A percentile compares a stretch with the other conserved stretches of the same genome.
These are phyloP conservation scores for Myxozyma geophila DNA, from an alignment of 805 yeast genomes.

Conservation along the genomic window DNA sequence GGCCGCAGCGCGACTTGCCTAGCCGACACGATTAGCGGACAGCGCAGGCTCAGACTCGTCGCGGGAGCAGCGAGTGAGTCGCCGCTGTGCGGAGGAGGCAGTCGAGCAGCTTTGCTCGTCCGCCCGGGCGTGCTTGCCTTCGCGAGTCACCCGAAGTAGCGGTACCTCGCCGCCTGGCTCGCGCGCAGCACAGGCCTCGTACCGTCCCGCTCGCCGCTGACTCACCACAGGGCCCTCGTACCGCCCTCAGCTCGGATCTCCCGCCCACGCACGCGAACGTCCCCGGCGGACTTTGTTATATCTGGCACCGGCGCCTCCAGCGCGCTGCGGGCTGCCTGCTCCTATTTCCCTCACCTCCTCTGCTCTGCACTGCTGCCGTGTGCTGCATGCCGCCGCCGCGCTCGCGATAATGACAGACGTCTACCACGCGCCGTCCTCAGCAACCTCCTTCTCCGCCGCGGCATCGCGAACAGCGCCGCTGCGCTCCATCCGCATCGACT, in stretches of 20 bases:
- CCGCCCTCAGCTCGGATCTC: constrained; percentile 11
- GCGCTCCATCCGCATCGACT: constrained; percentile 25
- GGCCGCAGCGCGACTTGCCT: too few relatives aligned
- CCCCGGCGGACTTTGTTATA: neutral
- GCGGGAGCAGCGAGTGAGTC: too few relatives aligned
- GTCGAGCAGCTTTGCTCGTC: too few relatives aligned
- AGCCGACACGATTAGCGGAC: too few relatives aligned
- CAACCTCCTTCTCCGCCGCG: constrained; percentile 3
- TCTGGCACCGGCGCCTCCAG: neutral
- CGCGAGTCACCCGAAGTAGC: neutral
- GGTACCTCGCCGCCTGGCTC: constrained; percentile 5
- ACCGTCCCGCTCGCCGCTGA: constrained; percentile 8
- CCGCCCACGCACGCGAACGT: neutral
- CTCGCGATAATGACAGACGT: constrained; percentile 9
- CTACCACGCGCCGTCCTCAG: neutral
- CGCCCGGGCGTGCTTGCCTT: too few relatives aligned
- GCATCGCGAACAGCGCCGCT: constrained; percentile 5
- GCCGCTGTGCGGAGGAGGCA: too few relatives aligned
- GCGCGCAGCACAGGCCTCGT: constrained; percentile 15
- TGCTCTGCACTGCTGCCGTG: neutral
- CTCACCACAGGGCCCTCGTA: constrained; percentile 11
- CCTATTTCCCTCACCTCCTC: too few relatives aligned
- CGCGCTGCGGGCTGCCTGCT: too few relatives aligned
- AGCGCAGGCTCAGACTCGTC: too few relatives aligned
- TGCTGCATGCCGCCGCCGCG: neutral